Conservation (phyloP, 2,329 filamentous ascomycete genomes). For the Ceratocystis harringtonii region DNA sequence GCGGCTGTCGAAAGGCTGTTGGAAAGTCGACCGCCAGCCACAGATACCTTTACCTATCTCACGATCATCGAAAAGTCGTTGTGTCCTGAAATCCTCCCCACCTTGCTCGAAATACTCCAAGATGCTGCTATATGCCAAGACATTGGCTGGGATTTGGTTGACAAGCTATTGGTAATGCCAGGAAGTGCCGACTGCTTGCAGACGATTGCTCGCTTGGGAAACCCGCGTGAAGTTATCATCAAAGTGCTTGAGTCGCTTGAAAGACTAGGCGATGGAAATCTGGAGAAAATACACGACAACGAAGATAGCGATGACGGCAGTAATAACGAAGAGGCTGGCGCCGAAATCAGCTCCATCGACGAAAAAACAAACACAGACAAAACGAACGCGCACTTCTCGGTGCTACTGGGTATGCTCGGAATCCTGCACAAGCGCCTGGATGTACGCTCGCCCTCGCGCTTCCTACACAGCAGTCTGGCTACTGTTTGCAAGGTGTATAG, state of each 20-base stretch:
- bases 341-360: not conserved
- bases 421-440: slow-evolving; percentile 61
- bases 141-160: slow-evolving; percentile 73
- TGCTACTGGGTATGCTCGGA: slow-evolving; percentile 54
- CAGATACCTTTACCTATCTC: slow-evolving; percentile 60
- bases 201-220: slow-evolving; percentile 61
- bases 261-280: slow-evolving; percentile 30
- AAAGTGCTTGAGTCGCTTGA: slow-evolving; percentile 64
- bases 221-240: slow-evolving; percentile 66
- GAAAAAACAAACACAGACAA: slow-evolving; percentile 9
- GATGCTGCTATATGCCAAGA: slow-evolving; percentile 54
- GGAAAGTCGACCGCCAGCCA: slow-evolving; percentile 36
- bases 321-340: slow-evolving; percentile 19
- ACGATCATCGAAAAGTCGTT: slow-evolving; percentile 64
- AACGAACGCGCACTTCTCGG: slow-evolving; percentile 37
- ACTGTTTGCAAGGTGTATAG: slow-evolving; percentile 54
- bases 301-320: slow-evolving; percentile 23
- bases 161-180: slow-evolving; percentile 53
- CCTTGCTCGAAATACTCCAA: slow-evolving; percentile 53
- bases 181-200: slow-evolving; percentile 56
- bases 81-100: slow-evolving; percentile 48
- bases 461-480: slow-evolving; percentile 61
- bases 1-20: slow-evolving; percentile 32
- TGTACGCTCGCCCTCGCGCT: slow-evolving; percentile 63
- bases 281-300: slow-evolving; percentile 23